These are phyloP conservation scores for Piromyces sp. DNA, from an alignment of 192 early-diverging fungal genomes.

Conservation along the genomic window DNA sequence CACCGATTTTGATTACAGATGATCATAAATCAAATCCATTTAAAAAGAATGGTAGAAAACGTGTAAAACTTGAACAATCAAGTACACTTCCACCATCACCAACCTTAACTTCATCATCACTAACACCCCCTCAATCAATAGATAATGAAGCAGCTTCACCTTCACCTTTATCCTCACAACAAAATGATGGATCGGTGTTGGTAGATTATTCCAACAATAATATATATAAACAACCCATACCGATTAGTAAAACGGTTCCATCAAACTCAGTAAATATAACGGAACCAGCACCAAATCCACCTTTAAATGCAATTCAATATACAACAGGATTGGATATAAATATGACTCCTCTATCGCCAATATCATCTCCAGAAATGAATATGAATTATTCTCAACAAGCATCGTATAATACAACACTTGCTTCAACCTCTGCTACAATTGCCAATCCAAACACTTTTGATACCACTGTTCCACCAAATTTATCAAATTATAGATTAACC, in stretches of 20 bases:
- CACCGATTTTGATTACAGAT: constrained; percentile 92
- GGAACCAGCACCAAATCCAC: not conserved
- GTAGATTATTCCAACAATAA: not conserved
- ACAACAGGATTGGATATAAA: not conserved
- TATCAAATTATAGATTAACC: not conserved
- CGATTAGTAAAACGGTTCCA: no score
- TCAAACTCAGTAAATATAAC: not conserved
- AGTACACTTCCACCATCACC: not conserved
- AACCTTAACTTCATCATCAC: not conserved
- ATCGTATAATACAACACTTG: not conserved
- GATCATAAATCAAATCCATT: constrained; percentile 81
- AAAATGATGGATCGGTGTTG: not conserved
- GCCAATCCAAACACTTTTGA: not conserved
- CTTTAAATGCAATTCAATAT: not conserved
- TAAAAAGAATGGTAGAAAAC: constrained; percentile 23
- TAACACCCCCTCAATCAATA: not conserved
- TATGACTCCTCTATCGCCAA: not conserved
- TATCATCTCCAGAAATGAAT: not conserved
- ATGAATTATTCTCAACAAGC: not conserved
- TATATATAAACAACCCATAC: not conserved
- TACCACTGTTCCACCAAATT: not conserved
- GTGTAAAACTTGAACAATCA: constrained; percentile 12
- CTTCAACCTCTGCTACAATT: not conserved
- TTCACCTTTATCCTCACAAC: constrained; percentile 2
- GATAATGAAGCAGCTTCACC: not conserved